A percentile compares a stretch with the other conserved stretches of the same genome.
Conservation (phyloP, 805 yeast species). For the Myxozyma vanderwaltii region DNA sequence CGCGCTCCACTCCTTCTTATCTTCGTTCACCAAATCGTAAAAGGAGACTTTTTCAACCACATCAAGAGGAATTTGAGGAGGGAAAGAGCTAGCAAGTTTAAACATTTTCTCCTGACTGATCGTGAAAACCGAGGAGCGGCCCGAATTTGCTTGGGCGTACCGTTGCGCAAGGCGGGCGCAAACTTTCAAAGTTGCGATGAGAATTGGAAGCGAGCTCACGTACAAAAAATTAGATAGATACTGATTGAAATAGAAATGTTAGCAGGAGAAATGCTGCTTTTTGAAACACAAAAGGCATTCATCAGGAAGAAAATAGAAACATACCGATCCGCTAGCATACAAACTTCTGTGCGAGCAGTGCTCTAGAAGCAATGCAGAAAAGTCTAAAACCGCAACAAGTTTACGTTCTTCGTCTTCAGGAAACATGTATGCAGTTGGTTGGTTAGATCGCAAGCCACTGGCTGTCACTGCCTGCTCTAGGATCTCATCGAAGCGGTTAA, state of each 20-base stretch:
- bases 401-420: conserved; percentile 50
- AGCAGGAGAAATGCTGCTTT: not conserved
- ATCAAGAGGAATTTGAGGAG: conserved; percentile 41
- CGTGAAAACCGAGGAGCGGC: conserved; percentile 50
- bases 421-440: conserved; percentile 53
- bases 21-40: conserved; percentile 36
- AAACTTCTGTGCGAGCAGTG: conserved; percentile 68
- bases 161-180: conserved; percentile 63
- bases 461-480: conserved; percentile 56
- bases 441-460: conserved; percentile 53
- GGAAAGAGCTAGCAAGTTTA: conserved; percentile 57
- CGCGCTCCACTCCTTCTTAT: conserved; percentile 32
- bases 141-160: conserved; percentile 51
- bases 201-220: conserved; percentile 61
- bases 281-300: not conserved
- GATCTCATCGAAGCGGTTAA: conserved; percentile 73
- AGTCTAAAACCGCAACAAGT: conserved; percentile 57
- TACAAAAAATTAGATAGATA: conserved; percentile 59
- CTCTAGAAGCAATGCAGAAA: conserved; percentile 64
- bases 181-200: conserved; percentile 62
- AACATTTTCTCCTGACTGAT: conserved; percentile 50
- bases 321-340: conserved; percentile 45
- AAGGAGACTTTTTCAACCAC: conserved; percentile 36
- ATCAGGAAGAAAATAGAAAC: not conserved
- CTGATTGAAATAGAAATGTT: not conserved